Percentiles rank a stretch among this genome's conserved stretches.
Conservation (phyloP, 805 yeast species). For the Wickerhamomyces mucosus region DNA sequence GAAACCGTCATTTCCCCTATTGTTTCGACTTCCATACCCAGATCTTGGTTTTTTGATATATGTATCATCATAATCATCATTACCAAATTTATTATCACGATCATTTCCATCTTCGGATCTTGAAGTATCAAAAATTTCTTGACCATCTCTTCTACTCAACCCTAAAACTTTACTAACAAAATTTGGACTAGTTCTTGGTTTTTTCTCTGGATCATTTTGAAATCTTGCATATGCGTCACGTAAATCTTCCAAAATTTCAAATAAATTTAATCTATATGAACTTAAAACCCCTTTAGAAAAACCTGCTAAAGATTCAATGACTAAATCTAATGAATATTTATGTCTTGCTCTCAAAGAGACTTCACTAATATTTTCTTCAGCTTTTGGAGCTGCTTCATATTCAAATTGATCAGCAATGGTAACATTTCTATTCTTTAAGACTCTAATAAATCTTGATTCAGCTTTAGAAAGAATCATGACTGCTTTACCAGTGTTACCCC, state of each 20-base stretch:
- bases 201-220: conserved; percentile 9
- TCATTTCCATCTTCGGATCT: not conserved
- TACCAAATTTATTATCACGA: not conserved
- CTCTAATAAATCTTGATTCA: conserved; percentile 47
- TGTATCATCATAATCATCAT: not conserved
- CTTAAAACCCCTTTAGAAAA: conserved; percentile 25
- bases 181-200: conserved; percentile 14
- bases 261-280: conserved; percentile 24
- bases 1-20: not conserved
- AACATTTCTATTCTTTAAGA: conserved; percentile 46
- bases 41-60: not conserved
- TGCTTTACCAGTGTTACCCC: conserved; percentile 73
- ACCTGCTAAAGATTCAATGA: conserved; percentile 27
- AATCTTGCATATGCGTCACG: conserved; percentile 21
- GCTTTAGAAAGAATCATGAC: conserved; percentile 43
- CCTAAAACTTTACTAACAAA: conserved; percentile 16
- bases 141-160: conserved; percentile 13
- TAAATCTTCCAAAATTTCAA: conserved; percentile 24
- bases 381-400: conserved; percentile 28
- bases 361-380: conserved; percentile 22
- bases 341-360: conserved; percentile 18
- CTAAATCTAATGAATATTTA: conserved; percentile 21
- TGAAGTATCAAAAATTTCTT: conserved; percentile 13
- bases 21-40: not conserved
- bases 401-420: conserved; percentile 34